These are phyloP conservation scores for Phoma sp. DNA, from an alignment of 2,329 filamentous ascomycete genomes.

Conservation along the genomic window DNA sequence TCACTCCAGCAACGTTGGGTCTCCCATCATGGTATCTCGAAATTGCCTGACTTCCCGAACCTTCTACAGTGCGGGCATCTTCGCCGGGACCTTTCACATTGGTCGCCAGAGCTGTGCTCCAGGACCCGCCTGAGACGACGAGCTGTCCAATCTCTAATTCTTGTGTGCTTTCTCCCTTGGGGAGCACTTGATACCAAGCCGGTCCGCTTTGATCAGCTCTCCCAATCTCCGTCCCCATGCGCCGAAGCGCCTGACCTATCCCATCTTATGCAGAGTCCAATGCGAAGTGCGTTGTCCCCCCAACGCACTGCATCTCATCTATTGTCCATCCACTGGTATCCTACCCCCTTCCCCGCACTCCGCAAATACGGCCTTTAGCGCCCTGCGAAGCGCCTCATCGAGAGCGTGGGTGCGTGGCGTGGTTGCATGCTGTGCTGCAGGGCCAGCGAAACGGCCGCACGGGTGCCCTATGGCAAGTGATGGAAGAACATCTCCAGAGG, in stretches of 20 bases:
- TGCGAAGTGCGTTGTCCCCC: slow-evolving; percentile 42
- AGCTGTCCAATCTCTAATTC: not conserved
- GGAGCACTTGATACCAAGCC: not conserved
- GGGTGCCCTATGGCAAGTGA: slow-evolving; percentile 11
- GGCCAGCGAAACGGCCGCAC: slow-evolving; percentile 36
- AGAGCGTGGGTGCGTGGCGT: slow-evolving; percentile 27
- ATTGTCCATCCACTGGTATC: slow-evolving; percentile 22
- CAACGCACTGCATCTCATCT: slow-evolving; percentile 25
- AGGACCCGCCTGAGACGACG: not conserved
- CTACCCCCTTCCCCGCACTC: slow-evolving; percentile 25
- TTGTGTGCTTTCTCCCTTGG: not conserved
- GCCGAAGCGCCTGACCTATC: not conserved
- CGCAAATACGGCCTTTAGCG: slow-evolving; percentile 17
- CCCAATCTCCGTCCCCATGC: too few relatives aligned
- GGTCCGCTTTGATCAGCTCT: not conserved
- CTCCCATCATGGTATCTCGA: not conserved
- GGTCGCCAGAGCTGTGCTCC: not conserved
- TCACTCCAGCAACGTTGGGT: slow-evolving; percentile 14
- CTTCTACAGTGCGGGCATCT: not conserved
- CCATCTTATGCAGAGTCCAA: slow-evolving; percentile 23
- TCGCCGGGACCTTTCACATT: slow-evolving; percentile 8
- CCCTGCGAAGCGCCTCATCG: slow-evolving; percentile 22
- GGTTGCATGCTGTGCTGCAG: slow-evolving; percentile 34
- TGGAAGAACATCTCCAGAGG: not conserved
- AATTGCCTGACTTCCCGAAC: slow-evolving; percentile 8